phyloP scores from a whole-genome alignment of 148 eudicot genomes.

The Rhododendron ferrugineum region DNA sequence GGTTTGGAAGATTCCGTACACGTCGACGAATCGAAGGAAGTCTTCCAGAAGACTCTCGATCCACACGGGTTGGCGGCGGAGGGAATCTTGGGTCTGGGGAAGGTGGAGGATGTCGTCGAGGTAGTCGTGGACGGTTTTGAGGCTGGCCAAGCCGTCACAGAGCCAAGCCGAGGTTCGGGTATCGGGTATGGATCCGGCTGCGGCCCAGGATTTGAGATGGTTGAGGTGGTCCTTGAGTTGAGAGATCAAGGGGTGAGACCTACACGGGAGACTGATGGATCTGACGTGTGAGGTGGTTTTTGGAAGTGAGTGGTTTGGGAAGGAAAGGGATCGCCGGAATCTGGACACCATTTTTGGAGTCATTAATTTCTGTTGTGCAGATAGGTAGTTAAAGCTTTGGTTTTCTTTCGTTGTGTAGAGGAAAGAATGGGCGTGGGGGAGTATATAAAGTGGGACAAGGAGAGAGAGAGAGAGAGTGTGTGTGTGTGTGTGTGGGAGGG shows the following conservation, averaged over 20 bases:
- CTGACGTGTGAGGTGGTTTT: conserved; percentile 42
- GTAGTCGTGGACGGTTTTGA: conserved; percentile 52
- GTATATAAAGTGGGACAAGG: not conserved
- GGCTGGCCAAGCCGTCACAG: conserved; percentile 33
- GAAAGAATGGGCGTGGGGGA: not conserved
- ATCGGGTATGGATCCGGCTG: not conserved
- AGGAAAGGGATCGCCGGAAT: conserved; percentile 72
- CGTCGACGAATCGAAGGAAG: conserved; percentile 57
- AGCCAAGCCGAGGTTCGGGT: conserved; percentile 28
- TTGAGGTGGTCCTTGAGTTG: conserved; percentile 49
- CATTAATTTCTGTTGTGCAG: conserved; percentile 5
- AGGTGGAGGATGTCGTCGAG: conserved; percentile 66
- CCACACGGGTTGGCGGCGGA: conserved; percentile 21
- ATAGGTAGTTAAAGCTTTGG: no score
- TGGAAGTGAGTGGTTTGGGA: conserved; percentile 45
- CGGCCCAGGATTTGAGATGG: conserved; percentile 39
- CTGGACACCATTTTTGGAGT: conserved; percentile 42
- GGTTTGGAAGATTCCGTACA: conserved; percentile 56
- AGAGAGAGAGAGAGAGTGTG: not conserved
- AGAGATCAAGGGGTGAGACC: conserved; percentile 60
- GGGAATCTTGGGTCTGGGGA: conserved; percentile 58
- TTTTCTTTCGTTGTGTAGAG: not conserved
- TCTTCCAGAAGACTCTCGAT: conserved; percentile 72
- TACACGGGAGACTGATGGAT: conserved; percentile 70
- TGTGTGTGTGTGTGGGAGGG: not conserved